These are phyloP conservation scores for Udeniomyces megalosporus DNA, from an alignment of 768 basidiomycete genomes.

Conservation along the genomic window DNA sequence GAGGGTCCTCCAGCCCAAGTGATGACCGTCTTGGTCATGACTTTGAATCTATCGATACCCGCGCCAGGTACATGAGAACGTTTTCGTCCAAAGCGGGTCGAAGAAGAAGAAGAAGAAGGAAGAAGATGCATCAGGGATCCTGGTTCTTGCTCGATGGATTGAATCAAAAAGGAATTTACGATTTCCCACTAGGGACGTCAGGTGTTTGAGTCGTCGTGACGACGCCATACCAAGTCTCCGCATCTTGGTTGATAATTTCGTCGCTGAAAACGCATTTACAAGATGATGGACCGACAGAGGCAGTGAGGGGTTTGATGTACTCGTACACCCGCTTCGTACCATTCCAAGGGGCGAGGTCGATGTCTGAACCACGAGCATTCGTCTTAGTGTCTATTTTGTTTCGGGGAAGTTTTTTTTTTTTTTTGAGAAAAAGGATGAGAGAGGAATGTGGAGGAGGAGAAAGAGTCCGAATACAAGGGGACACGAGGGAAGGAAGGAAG, in stretches of 20 bases:
- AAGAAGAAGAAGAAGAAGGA: too few species aligned
- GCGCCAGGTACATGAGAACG: neutral
- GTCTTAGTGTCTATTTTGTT: too few species aligned
- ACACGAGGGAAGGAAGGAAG: too few species aligned
- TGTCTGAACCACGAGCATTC: neutral
- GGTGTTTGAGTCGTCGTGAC: constrained; percentile 19
- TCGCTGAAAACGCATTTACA: constrained; percentile 17
- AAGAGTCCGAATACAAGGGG: too few species aligned
- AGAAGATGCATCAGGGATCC: neutral
- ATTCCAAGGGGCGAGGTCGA: constrained; percentile 16
- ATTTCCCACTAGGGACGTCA: constrained; percentile 20
- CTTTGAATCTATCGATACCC: constrained; percentile 13
- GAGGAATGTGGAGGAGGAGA: too few species aligned
- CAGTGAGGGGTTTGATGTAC: constrained; percentile 18
- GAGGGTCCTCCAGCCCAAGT: constrained; percentile 16
- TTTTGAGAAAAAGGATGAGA: too few species aligned
- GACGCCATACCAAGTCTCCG: constrained; percentile 18
- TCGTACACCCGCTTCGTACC: constrained; percentile 7
- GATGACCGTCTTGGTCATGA: constrained; percentile 17
- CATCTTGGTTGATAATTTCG: constrained; percentile 17
- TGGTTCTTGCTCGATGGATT: neutral
- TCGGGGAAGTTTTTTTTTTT: too few species aligned
- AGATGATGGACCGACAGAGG: constrained; percentile 14
- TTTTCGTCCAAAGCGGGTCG: neutral
- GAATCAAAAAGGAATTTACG: neutral